Conservation (phyloP, 75 land plant species). For the Selaginella moellendorffii region DNA sequence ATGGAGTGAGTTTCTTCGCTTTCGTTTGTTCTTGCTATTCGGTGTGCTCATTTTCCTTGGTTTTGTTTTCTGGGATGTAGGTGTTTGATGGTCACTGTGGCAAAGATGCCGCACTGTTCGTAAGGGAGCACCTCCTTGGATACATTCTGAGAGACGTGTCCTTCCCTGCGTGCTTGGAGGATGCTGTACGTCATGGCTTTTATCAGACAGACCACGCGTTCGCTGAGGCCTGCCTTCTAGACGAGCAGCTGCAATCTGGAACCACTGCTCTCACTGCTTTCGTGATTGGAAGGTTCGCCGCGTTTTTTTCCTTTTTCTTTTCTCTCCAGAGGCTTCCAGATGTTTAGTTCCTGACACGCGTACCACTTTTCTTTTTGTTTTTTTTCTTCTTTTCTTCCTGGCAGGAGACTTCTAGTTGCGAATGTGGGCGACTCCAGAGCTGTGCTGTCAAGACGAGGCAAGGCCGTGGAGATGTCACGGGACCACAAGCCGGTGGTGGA, state of each 20-base stretch:
- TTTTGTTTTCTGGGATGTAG: constrained; percentile 9
- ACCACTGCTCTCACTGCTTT: constrained; percentile 62
- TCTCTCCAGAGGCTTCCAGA: not conserved
- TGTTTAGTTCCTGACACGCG: not conserved
- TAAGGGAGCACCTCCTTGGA: constrained; percentile 34
- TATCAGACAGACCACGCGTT: constrained; percentile 44
- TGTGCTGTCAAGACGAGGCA: not conserved
- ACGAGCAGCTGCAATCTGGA: constrained; percentile 35
- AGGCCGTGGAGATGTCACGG: constrained; percentile 6
- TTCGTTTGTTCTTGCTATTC: not conserved
- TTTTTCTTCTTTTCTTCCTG: not conserved
- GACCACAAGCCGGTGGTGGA: constrained; percentile 46
- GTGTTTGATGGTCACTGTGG: constrained; percentile 78
- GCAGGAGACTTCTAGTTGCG: not conserved
- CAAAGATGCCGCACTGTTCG: constrained; percentile 47
- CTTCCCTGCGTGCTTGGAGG: constrained; percentile 20
- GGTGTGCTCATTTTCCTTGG: not conserved
- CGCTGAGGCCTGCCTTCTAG: constrained; percentile 28
- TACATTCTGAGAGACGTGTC: constrained; percentile 36
- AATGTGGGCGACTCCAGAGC: constrained; percentile 5
- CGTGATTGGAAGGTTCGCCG: constrained; percentile 42
- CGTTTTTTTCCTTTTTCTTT: not conserved
- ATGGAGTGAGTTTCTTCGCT: constrained; percentile 36
- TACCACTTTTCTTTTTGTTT: not conserved
- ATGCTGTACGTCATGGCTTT: constrained; percentile 34